Evolutionary conservation across 164 flowering plant species (phyloP), one percentile per base, ranked within the genome.

Genomic region (Kalanchoe fedtschenkoi): DNA sequence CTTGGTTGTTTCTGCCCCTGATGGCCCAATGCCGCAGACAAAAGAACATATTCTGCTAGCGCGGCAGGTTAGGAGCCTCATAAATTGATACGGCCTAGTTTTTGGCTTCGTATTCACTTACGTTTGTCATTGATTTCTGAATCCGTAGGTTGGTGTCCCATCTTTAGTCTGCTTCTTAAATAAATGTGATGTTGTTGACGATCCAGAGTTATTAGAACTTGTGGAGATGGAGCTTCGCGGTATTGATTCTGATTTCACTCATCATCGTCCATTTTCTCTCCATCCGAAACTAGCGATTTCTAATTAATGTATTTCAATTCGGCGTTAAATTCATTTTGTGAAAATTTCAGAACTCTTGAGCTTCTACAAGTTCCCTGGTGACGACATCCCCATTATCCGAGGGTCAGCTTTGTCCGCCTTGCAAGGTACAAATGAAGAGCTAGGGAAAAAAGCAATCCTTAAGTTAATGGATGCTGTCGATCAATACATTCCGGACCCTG

Each of bases 21-120:
- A 83, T 46, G 88, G 88, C 1, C 86, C 88, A 5, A 83, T 83
- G 88, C 88, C 86, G 0, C 88, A 81, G 72, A 83, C 89, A 0
- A 83, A 81, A 55, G 89, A 83, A 68, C 89, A 83, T 64, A 80
- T 83, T 37, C 33, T 83, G 62, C 57, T 83, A 24, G 89, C 86
- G 3, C 78, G 80, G 65, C 89, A 84, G 63, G 89, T 84, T 28
- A 15, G 39, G 39, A 4, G 30, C 55, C 55, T 47, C 55, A 9
- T 47, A 10, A 47, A n/a, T 24, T 24, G 2, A 2, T 16, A 6
- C 3, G 8, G 15, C 29, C 13, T 24, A 9, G 26, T 24, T 8
- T 4, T 22, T 8, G 3, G 22, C 1, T 24, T 47, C 11, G 0
- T 2, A 37, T 37, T 22, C 29, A 47, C 30, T 47, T 24, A 11